These are phyloP conservation scores for Manihot esculenta DNA, from an alignment of 441 rosid genomes.

Conservation along the genomic window DNA sequence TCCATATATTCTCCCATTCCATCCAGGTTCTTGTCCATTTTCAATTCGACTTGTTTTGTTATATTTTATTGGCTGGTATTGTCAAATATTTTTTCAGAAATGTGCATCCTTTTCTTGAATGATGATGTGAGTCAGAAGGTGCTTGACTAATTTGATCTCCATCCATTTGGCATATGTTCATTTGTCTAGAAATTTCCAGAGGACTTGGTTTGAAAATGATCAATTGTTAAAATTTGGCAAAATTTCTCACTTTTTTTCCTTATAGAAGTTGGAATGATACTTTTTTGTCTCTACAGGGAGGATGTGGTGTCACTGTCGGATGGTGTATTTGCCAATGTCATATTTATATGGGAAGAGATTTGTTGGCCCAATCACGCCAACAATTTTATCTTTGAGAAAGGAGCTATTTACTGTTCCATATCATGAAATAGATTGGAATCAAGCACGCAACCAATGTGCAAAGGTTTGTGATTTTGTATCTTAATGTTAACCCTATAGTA, in stretches of 20 bases:
- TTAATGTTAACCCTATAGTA: conserved; percentile 1
- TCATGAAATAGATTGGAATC: conserved; percentile 60
- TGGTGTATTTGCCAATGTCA: conserved; percentile 76
- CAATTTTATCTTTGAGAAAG: conserved; percentile 50
- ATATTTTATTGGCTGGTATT: background rate
- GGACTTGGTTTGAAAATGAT: background rate
- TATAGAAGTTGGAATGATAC: background rate
- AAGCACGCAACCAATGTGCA: conserved; percentile 52
- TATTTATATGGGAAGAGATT: conserved; percentile 64
- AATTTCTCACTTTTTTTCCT: background rate
- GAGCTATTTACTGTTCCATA: conserved; percentile 58
- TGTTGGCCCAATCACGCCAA: conserved; percentile 47
- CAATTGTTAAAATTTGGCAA: background rate
- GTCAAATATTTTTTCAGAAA: background rate
- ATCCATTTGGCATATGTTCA: background rate
- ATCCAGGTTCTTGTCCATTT: conserved; percentile 44
- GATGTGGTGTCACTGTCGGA: conserved; percentile 75
- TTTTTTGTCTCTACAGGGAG: conserved; percentile 35
- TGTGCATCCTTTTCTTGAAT: background rate
- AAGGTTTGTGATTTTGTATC: conserved; percentile 47
- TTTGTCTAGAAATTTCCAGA: background rate
- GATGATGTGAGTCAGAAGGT: background rate
- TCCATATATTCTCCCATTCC: conserved; percentile 58
- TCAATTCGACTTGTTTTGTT: background rate
- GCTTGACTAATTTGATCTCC: background rate